Percentiles rank a stretch among this genome's conserved stretches.
These are phyloP conservation scores for Tuctoria greenei DNA, from an alignment of 176 grass and related monocot genomes.

Conservation along the genomic window DNA sequence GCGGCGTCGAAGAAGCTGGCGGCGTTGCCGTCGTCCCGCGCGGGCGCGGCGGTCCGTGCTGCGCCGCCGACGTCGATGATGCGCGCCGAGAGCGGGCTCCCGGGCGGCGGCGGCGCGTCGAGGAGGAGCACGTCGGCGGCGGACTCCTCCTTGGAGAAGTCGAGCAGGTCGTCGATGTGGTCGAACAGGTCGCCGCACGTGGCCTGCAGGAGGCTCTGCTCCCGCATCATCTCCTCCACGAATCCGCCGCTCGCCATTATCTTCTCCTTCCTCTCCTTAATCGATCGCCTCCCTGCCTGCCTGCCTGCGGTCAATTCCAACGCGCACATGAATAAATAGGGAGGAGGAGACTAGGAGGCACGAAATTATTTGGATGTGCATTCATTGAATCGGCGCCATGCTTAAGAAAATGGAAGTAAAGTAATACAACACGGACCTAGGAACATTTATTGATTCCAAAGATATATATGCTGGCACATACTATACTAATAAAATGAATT, in stretches of 20 bases:
- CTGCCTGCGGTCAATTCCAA: neutral
- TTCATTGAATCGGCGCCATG: neutral
- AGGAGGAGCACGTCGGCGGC: slow-evolving; percentile 66
- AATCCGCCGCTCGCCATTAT: slow-evolving; percentile 43
- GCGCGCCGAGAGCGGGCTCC: slow-evolving; percentile 46
- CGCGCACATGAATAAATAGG: neutral
- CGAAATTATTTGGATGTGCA: slow-evolving; percentile 4
- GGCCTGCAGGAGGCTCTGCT: slow-evolving; percentile 60
- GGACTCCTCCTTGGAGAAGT: slow-evolving; percentile 79
- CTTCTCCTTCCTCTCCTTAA: neutral
- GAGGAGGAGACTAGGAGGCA: too few relatives aligned
- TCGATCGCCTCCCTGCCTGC: neutral
- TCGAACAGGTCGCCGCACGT: slow-evolving; percentile 73
- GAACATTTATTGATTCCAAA: slow-evolving; percentile 31
- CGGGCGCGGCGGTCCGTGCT: neutral
- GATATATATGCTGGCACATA: neutral
- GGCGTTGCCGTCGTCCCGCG: neutral
- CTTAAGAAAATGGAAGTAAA: too few relatives aligned
- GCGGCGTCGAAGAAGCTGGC: slow-evolving; percentile 21
- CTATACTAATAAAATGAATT: too few relatives aligned
- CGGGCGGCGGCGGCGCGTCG: slow-evolving; percentile 47
- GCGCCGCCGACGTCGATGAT: slow-evolving; percentile 43
- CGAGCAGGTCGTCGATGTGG: slow-evolving; percentile 91
- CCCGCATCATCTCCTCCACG: slow-evolving; percentile 59
- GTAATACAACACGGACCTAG: neutral